phyloP scores from a whole-genome alignment of 169 alveolate genomes.

The Blepharisma undulans region DNA sequence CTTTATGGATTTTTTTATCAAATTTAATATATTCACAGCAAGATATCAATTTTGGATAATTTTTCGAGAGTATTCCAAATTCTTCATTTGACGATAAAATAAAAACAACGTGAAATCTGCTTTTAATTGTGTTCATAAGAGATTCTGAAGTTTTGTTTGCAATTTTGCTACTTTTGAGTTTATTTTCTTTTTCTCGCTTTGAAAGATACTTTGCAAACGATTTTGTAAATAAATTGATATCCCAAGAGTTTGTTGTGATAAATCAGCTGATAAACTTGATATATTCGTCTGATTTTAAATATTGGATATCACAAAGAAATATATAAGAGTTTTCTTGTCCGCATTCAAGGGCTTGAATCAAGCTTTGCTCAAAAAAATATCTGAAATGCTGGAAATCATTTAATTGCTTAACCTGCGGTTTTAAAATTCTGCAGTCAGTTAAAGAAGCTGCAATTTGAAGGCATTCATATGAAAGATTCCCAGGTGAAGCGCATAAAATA shows the following conservation, averaged over 20 bases:
- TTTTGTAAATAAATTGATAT: neutral
- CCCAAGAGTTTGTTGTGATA: neutral
- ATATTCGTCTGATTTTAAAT: neutral
- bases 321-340: neutral
- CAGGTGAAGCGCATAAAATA: neutral
- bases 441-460: neutral
- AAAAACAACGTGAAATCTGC: neutral
- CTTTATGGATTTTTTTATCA: neutral
- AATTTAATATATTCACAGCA: neutral
- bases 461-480: slow-evolving; percentile 8
- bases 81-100: neutral
- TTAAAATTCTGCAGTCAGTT: neutral
- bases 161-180: too few species aligned
- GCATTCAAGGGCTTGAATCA: neutral
- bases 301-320: neutral
- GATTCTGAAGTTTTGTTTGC: too few species aligned
- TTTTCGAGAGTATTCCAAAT: neutral
- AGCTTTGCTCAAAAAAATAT: neutral
- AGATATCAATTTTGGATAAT: neutral
- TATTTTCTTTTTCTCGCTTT: neutral
- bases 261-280: neutral
- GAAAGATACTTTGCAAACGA: neutral
- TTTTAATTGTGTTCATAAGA: too few species aligned
- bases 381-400: neutral
- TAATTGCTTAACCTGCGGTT: neutral